Base-by-base conservation (phyloP, 2,329 filamentous ascomycete species). In the Colletotrichum sp. region DNA sequence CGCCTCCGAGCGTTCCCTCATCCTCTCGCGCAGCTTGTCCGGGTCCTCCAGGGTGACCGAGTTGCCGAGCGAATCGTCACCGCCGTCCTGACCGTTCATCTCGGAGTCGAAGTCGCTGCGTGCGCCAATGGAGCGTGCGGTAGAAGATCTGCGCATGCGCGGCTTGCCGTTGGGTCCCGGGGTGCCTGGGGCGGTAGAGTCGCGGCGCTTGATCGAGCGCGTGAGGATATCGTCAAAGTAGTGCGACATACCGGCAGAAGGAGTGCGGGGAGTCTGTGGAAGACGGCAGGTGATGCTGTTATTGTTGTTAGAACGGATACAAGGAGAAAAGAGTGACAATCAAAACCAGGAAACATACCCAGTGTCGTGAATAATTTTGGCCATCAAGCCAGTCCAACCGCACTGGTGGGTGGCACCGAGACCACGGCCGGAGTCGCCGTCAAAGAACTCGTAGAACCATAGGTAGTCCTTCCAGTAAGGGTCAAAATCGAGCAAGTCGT, bases 361-460 rank as follows among this genome's bases (percentile, higher is more conserved):
- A 78, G 96, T 98, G 81, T 98, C 97, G 79, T 98, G 96, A 74
- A 98, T 98, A 91, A 98, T 94, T 84, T 97, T 96, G 31, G 96
- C 96, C 82, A 98, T 95, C 77, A 98, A 84, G 29, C 96, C 96
- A 47, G 96, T 98, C 96, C 97, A 98, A 64, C 96, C 96, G 81
- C 95, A 98, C 83, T 98, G 97, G 83, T 98, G 97, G 62, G 93
- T 96, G 47, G 96, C 95, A 71, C 96, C 96, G 2, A 98, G 89
- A 18, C 97, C 96, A 77, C 95, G 93, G 16, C 96, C 96, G 65
- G 89, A 93, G 82, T 98, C 96, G 51, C 95, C 96, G 81, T 98
- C 96, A 81, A 98, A 98, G 88, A 97, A 98, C 83, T 98, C 96
- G 81, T 98, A 94, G 88, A 98, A 98, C 94, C 95, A 98, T 79